phyloP scores from a whole-genome alignment of 2,329 filamentous ascomycete species.

The Ophiocordyceps camponoti-leonardi region DNA sequence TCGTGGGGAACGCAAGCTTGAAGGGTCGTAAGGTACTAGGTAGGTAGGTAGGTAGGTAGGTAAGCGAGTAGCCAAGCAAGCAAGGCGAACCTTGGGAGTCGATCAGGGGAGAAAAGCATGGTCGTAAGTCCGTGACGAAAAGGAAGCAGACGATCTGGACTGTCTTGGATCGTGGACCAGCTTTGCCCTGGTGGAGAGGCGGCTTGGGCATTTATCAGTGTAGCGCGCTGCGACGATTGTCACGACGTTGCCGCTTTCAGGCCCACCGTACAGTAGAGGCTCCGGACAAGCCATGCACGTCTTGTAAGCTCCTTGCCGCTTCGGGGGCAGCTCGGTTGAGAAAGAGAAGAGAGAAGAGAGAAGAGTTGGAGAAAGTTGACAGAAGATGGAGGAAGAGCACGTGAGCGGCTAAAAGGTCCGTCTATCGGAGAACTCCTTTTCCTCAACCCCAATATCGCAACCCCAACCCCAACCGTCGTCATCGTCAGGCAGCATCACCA shows the following conservation, averaged over 20 bases:
- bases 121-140: not conserved
- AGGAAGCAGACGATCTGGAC: not conserved
- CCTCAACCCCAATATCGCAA: not conserved
- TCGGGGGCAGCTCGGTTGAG: slow-evolving; percentile 6
- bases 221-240: slow-evolving; percentile 4
- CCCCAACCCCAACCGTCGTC: not conserved
- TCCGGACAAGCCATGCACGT: slow-evolving; percentile 9
- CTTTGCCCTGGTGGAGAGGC: not conserved
- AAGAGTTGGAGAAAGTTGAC: not conserved
- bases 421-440: not conserved
- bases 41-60: no score
- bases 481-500: not conserved
- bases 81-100: no score
- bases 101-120: not conserved
- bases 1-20: not conserved
- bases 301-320: slow-evolving; percentile 15
- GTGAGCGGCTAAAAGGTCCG: no score
- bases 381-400: not conserved
- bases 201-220: not conserved
- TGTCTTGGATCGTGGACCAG: not conserved
- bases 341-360: not conserved
- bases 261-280: slow-evolving; percentile 9
- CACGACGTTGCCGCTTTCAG: slow-evolving; percentile 12
- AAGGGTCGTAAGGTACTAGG: no score
- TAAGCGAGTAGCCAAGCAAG: no score